phyloP scores from a whole-genome alignment of 2,329 filamentous ascomycete genomes.

The Fusarium newnesense region DNA sequence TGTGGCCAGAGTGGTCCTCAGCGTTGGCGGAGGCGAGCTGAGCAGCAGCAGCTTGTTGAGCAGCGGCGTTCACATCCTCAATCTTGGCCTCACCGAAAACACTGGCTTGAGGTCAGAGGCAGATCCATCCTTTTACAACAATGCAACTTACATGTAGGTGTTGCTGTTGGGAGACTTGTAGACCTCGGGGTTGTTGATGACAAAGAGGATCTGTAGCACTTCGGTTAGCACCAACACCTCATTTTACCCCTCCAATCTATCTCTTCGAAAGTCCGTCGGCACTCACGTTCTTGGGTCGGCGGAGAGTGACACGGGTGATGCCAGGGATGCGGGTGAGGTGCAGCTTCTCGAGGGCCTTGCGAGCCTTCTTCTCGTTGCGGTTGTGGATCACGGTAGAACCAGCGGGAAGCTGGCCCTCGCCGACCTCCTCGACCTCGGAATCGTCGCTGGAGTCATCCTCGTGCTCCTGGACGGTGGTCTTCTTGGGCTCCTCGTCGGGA shows the following conservation, averaged over 20 bases:
- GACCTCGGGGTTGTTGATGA: constrained; percentile 99
- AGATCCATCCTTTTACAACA: neutral
- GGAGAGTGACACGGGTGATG: constrained; percentile 97
- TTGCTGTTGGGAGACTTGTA: constrained; percentile 99
- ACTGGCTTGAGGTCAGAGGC: constrained; percentile 59
- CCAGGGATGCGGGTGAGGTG: constrained; percentile 95
- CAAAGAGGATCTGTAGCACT: constrained; percentile 86
- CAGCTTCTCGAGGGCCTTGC: constrained; percentile 99
- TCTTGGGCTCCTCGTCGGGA: constrained; percentile 88
- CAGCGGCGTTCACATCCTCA: constrained; percentile 98
- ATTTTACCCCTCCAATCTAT: constrained; percentile 11
- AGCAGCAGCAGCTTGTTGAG: constrained; percentile 94
- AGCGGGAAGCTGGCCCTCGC: constrained; percentile 80
- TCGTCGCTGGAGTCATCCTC: constrained; percentile 76
- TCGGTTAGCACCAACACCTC: constrained; percentile 37
- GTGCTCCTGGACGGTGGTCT: constrained; percentile 80
- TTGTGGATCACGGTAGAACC: constrained; percentile 94
- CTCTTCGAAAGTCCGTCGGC: neutral
- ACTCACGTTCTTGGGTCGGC: constrained; percentile 98
- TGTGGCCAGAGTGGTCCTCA: constrained; percentile 75
- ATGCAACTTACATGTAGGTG: constrained; percentile 93
- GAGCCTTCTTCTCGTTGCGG: constrained; percentile 99
- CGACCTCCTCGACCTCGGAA: constrained; percentile 83
- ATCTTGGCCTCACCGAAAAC: constrained; percentile 99
- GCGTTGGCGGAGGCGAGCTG: constrained; percentile 82